Evolutionary conservation across 768 basidiomycete genomes (phyloP).

Genomic region (Russula sp.): DNA sequence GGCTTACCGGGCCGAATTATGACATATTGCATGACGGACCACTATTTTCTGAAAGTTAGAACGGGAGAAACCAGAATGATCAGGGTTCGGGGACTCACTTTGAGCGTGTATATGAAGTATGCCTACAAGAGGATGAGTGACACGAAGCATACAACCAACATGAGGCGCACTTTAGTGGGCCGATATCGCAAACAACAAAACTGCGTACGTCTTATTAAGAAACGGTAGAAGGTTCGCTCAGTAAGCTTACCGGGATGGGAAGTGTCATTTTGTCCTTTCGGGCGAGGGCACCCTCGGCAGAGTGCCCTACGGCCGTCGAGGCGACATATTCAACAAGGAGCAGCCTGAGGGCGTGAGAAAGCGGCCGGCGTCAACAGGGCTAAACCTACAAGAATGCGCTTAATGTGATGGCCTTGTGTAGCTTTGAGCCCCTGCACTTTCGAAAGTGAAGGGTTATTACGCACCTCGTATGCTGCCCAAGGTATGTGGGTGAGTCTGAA

Average conservation of each 20-base stretch:
- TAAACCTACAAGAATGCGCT: slow-evolving; percentile 76
- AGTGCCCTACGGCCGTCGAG: slow-evolving; percentile 54
- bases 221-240: neutral
- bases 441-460: neutral
- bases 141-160: neutral
- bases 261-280: slow-evolving; percentile 74
- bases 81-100: slow-evolving; percentile 40
- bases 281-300: slow-evolving; percentile 59
- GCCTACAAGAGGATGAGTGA: slow-evolving; percentile 37
- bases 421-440: neutral
- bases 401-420: slow-evolving; percentile 60
- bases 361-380: neutral
- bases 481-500: slow-evolving; percentile 27
- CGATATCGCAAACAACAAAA: slow-evolving; percentile 79
- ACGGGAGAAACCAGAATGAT: neutral
- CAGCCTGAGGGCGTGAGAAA: slow-evolving; percentile 38
- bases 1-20: slow-evolving; percentile 54
- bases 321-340: slow-evolving; percentile 85
- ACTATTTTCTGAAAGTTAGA: slow-evolving; percentile 37
- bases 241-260: slow-evolving; percentile 54
- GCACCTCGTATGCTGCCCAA: slow-evolving; percentile 61
- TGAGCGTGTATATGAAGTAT: slow-evolving; percentile 87
- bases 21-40: slow-evolving; percentile 87
- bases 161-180: slow-evolving; percentile 57
- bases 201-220: slow-evolving; percentile 32